phyloP scores from a whole-genome alignment of 176 grass and related monocot species.

The Chrysopogon serrulatus region DNA sequence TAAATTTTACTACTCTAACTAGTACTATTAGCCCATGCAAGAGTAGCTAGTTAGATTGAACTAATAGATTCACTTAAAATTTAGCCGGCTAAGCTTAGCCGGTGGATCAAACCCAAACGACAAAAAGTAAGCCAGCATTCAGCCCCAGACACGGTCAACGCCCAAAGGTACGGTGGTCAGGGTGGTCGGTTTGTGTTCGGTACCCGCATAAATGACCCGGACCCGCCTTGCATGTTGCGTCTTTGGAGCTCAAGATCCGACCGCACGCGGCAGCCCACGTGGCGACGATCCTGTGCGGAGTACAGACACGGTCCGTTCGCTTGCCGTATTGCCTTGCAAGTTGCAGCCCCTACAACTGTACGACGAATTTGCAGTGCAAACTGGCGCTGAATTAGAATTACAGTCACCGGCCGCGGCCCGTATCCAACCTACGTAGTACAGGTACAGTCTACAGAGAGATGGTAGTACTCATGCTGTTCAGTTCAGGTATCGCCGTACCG shows the following conservation, averaged over 20 bases:
- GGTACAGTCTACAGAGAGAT: not conserved
- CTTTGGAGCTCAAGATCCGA: conserved; percentile 3
- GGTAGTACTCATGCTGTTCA: not conserved
- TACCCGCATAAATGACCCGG: conserved; percentile 31
- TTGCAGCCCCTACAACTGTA: not conserved
- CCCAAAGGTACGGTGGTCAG: not conserved
- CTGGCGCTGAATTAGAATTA: not conserved
- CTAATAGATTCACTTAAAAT: too few species aligned
- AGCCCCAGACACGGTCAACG: conserved; percentile 33
- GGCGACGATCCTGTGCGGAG: not conserved
- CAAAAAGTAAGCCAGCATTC: not conserved
- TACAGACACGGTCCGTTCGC: conserved; percentile 25
- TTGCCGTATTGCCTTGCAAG: not conserved
- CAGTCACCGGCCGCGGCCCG: not conserved
- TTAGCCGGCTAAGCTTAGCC: too few species aligned
- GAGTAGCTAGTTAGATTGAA: too few species aligned
- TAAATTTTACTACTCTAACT: too few species aligned
- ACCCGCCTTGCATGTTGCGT: not conserved
- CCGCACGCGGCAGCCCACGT: conserved; percentile 13
- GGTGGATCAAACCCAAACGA: not conserved
- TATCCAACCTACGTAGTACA: not conserved
- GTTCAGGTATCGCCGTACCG: not conserved
- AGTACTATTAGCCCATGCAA: too few species aligned
- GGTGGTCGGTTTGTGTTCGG: conserved; percentile 40
- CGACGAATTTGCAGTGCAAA: not conserved